Evolutionary conservation across 345 rosid genomes (phyloP).

Genomic region (Citrus medica): DNA sequence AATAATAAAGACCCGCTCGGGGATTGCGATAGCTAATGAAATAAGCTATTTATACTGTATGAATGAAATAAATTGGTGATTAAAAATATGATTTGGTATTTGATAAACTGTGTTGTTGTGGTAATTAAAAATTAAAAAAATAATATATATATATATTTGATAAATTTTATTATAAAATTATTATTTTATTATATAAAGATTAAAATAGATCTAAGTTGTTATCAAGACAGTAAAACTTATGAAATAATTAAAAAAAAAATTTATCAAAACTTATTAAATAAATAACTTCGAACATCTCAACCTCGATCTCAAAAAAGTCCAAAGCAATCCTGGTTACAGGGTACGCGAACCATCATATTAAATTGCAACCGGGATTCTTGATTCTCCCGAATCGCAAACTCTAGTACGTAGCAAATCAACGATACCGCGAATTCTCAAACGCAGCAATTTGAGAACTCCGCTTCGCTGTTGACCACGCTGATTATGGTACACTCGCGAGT

Average conservation of each 20-base stretch:
- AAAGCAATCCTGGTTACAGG: slow-evolving; percentile 8
- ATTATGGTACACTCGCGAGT: slow-evolving; percentile 14
- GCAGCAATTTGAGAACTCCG: not conserved
- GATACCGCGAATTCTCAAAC: slow-evolving; percentile 8
- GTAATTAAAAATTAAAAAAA: fast-evolving
- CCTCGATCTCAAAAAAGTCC: too few relatives aligned
- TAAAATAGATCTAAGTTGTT: too few relatives aligned
- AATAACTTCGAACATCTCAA: too few relatives aligned
- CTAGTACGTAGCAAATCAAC: not conserved
- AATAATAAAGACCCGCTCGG: fast-evolving
- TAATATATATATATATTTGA: fast-evolving
- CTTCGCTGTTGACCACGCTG: slow-evolving; percentile 21
- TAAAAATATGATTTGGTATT: fast-evolving
- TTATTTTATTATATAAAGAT: too few relatives aligned
- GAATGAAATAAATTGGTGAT: fast-evolving
- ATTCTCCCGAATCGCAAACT: not conserved
- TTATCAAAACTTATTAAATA: too few relatives aligned
- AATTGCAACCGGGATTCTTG: slow-evolving; percentile 3
- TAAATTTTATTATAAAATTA: too few relatives aligned
- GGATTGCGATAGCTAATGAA: too few relatives aligned
- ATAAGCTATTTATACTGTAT: fast-evolving
- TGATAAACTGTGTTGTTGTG: too few relatives aligned
- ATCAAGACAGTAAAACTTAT: too few relatives aligned
- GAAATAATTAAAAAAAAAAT: fast-evolving
- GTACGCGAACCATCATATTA: slow-evolving; percentile 15